A percentile compares a stretch with the other conserved stretches of the same genome.
Conservation (phyloP, 768 basidiomycete species). For the Auricularia sp. region DNA sequence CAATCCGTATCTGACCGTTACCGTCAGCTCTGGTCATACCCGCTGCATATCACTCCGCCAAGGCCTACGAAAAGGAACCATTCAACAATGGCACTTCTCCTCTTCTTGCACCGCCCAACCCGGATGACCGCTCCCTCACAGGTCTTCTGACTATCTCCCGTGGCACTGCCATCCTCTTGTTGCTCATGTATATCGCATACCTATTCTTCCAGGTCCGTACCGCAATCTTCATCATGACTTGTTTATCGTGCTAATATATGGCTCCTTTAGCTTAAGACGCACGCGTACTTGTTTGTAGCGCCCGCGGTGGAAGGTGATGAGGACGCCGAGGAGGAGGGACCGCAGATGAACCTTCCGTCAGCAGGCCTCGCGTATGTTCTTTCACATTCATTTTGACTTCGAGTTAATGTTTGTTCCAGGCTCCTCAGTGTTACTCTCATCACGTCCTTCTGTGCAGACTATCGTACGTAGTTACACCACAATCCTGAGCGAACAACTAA, state of each 20-base stretch:
- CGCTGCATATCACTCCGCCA: slow-evolving; percentile 57
- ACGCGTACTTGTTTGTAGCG: slow-evolving; percentile 52
- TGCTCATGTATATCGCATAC: slow-evolving; percentile 65
- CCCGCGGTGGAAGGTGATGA: slow-evolving; percentile 15
- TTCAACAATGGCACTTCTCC: slow-evolving; percentile 7
- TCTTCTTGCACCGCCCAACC: slow-evolving; percentile 13
- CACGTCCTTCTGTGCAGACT: slow-evolving; percentile 86
- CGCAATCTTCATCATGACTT: not conserved
- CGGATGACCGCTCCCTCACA: slow-evolving; percentile 18
- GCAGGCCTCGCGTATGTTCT: slow-evolving; percentile 43
- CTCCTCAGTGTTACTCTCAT: slow-evolving; percentile 66
- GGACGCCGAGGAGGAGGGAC: slow-evolving; percentile 32
- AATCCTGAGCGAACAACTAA: not conserved
- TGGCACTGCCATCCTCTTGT: slow-evolving; percentile 67
- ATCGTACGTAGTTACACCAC: slow-evolving; percentile 38
- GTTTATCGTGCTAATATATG: not conserved
- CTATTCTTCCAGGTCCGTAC: slow-evolving; percentile 60
- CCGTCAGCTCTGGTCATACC: slow-evolving; percentile 73
- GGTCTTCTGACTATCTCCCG: slow-evolving; percentile 69
- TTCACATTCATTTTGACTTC: not conserved
- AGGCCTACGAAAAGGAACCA: slow-evolving; percentile 4
- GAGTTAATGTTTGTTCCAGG: slow-evolving; percentile 24
- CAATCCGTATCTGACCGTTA: slow-evolving; percentile 12
- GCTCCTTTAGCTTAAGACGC: slow-evolving; percentile 52
- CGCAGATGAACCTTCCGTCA: slow-evolving; percentile 62